A percentile compares a stretch with the other conserved stretches of the same genome.
phyloP scores from a whole-genome alignment of 352 stramenopile genomes.

The Thalassiosira ordinaria region DNA sequence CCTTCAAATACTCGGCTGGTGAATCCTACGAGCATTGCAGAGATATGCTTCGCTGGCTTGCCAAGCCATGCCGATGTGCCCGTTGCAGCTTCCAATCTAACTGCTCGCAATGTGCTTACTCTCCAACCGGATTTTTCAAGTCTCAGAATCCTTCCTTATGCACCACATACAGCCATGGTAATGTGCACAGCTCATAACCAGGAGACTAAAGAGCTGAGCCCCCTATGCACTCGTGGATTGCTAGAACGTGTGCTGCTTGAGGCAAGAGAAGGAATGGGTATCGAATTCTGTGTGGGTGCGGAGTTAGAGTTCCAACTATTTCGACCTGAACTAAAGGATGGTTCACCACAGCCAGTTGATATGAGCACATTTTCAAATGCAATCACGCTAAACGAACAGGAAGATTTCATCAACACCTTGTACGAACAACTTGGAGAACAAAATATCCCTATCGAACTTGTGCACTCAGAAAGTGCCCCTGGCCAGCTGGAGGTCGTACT shows the following conservation, averaged over 20 bases:
- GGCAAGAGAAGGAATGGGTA: constrained; percentile 48
- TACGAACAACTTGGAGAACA: constrained; percentile 68
- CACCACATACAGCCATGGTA: constrained; percentile 70
- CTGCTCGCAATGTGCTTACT: constrained; percentile 58
- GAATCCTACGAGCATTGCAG: constrained; percentile 64
- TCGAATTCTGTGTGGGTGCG: constrained; percentile 74
- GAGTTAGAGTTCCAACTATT: constrained; percentile 80
- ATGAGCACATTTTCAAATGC: constrained; percentile 67
- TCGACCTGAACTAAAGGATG: constrained; percentile 42
- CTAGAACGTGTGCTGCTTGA: constrained; percentile 62
- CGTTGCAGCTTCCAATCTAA: constrained; percentile 58
- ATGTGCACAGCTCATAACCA: constrained; percentile 70
- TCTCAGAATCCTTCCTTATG: constrained; percentile 76
- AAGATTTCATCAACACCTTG: constrained; percentile 74
- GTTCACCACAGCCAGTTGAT: constrained; percentile 58
- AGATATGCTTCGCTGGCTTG: constrained; percentile 71
- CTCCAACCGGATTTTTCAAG: constrained; percentile 71
- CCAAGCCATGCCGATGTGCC: constrained; percentile 62
- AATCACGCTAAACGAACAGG: constrained; percentile 75
- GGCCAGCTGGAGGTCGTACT: constrained; percentile 83
- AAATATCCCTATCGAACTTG: constrained; percentile 72
- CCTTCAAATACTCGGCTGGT: constrained; percentile 30
- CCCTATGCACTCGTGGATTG: constrained; percentile 68
- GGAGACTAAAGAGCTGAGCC: constrained; percentile 52
- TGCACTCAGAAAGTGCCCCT: constrained; percentile 74